Evolutionary conservation across 2,329 filamentous ascomycete species (phyloP), one percentile per base, ranked within the genome.

Genomic region (Pestalotiopsis sp.): DNA sequence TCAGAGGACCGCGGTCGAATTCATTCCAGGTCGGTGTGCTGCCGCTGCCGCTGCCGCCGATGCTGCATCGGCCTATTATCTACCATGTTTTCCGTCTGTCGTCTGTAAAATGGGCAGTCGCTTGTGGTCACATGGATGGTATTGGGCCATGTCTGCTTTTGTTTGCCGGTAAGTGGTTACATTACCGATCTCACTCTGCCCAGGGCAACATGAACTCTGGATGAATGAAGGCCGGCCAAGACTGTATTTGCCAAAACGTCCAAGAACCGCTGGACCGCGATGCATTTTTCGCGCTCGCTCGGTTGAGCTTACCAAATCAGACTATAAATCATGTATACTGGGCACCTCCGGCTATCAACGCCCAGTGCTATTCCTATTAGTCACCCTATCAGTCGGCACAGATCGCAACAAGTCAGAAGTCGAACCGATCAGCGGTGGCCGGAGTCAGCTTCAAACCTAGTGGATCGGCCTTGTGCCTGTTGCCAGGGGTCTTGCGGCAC

Each of bases 21-120:
- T 23, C 17, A 52, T 52, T 52, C 17, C 17, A 27, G 36, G 59
- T 62, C 59, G 59, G 59, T 62, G 59, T 62, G 59, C 20, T 62
- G 59, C 59, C 14, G 59, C 38, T 36, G 27, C 27, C 38, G 59
- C 59, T 13, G n/a, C 20, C 25, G 23, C 20, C 12, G 27, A 27
- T 36, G 2, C 31, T 36, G 31, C 31, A 1, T 36, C 31, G 31
- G 31, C 31, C 31, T 36, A 36, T 36, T 36, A 36, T 36, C 31
- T 2, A 36, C 7, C 31, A 9, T 36, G 31, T 36, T 36, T 36
- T 9, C 31, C 31, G 31, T 36, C 31, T 36, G 31, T 36, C 31
- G 31, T 36, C 31, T 36, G 31, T 1, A 9, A 36, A 36, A 36
- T 9, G 9, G 31, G 31, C 6, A 36, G 31, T 36, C 31, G 31